phyloP scores from a whole-genome alignment of 164 flowering plant genomes.

The Tinospora cordifolia region DNA sequence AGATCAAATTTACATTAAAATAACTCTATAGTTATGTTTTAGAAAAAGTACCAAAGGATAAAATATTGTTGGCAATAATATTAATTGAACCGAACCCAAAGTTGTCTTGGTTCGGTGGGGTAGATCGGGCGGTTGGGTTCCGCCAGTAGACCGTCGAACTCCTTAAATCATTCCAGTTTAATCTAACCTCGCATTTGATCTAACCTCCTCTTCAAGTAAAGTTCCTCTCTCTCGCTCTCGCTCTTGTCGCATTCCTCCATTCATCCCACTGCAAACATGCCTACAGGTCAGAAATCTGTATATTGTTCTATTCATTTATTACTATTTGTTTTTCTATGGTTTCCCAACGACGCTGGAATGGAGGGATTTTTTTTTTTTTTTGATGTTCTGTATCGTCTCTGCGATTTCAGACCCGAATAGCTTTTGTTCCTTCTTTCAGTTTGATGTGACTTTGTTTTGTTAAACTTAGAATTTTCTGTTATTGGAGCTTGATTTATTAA shows the following conservation, averaged over 20 bases:
- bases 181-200: neutral
- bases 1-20: no score
- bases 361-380: neutral
- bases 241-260: neutral
- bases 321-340: neutral
- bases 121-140: no score
- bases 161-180: no score
- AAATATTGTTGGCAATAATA: no score
- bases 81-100: no score
- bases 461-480: neutral
- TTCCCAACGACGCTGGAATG: neutral
- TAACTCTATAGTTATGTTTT: no score
- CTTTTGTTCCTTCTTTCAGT: neutral
- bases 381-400: neutral
- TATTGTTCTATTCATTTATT: neutral
- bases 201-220: neutral
- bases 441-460: neutral
- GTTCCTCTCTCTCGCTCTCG: neutral
- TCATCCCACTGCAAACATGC: slow-evolving; percentile 18
- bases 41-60: no score
- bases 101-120: no score
- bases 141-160: no score
- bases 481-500: neutral
- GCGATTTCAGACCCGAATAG: no score
- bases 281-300: slow-evolving; percentile 18